Base-by-base conservation (phyloP, 768 basidiomycete species). In the Suillus paluster region DNA sequence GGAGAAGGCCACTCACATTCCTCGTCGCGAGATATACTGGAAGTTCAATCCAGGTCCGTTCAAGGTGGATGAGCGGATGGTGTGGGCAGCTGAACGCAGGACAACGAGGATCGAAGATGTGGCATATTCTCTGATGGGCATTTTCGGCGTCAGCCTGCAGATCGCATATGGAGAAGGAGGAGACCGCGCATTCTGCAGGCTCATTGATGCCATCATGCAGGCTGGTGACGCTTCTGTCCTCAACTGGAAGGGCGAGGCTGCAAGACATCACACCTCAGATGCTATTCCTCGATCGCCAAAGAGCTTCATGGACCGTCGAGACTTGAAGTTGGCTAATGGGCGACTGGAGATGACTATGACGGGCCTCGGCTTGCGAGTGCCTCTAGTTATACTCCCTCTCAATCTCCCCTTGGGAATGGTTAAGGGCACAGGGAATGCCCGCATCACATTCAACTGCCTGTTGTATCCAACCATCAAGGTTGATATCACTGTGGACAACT, bases 81-180 rank as follows among this genome's bases (percentile, higher is more conserved):
- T 15, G 4, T 67, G 67, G 67, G 67, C 66, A 34, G 60, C 67
- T 10, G 57, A 46, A 23, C 49, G 67, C 44, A 65, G 44, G 21
- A 68, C 67, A 39, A 65, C 62, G 27, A 46, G 62, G 30, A 45
- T 49, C 25, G 67, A 67, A 50, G 67, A 68, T 36, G 53, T 41
- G 17, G 64, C 66, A 8, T 68, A 68, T 42, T 67, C 62, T 17
- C 45, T 68, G 21, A 52, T 68, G 53, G 66, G 61, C 6, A 41
- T 68, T 9, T 64, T 68, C 44, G 56, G 60, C 17, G 63, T 64
- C 42, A 57, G 57, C 41, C 33, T 68, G 19, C 54, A 64, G 8
- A 63, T 67, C 23, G 48, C 56, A 15, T 68, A 68, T 53, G 67
- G 67, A 34, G 66, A 65, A 50, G 67, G 67, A 25, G 46, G 34